Base-by-base conservation (phyloP, 306 rosid species). In the Castanea sativa region DNA sequence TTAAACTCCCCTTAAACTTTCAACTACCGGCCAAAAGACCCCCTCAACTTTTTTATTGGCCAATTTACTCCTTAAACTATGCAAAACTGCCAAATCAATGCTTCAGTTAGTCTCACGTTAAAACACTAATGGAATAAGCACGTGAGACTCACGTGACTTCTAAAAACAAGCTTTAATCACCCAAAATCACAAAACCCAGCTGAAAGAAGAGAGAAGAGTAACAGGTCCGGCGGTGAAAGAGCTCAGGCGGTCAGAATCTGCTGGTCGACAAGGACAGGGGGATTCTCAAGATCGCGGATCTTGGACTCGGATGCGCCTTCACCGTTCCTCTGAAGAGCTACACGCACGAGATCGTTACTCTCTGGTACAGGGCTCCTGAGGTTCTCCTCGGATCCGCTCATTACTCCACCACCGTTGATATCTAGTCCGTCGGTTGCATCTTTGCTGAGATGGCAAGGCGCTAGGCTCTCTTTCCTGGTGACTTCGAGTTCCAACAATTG, bases 401-500 rank as follows among this genome's bases (percentile, higher is more conserved):
- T 57, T 94, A 94, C 82, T 94, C 98, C 69, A 94, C 98, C 25
- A 95, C 88, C 4, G 98, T 94, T 52, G 98, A 94, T 78, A 94
- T 94, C 81, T 94, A 97, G 98, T 95, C 98, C 7, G 99, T 92
- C 43, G 99, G 98, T 6, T 95, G 99, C 81, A 95, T 95, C 20
- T 95, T 95, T 19, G 98, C 97, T 27, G 99, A 95, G 79, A 95
- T 95, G 99, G 96, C 75, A 8, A 83, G 96, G 78, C 88, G 96
- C 80, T 97, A 92, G 75, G 97, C 97, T 29, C 60, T 95, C 51
- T 95, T 95, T 80, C 96, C 97, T 0, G 98, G 98, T 25, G 99
- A 95, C 84, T 95, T 97, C 20, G 99, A 95, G 81, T 95, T 92
- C 80, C 97, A 90, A 75, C 98, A 95, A 76, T 85, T 95, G 85